Base-by-base conservation (phyloP, 768 basidiomycete species). In the Suillus decipiens region DNA sequence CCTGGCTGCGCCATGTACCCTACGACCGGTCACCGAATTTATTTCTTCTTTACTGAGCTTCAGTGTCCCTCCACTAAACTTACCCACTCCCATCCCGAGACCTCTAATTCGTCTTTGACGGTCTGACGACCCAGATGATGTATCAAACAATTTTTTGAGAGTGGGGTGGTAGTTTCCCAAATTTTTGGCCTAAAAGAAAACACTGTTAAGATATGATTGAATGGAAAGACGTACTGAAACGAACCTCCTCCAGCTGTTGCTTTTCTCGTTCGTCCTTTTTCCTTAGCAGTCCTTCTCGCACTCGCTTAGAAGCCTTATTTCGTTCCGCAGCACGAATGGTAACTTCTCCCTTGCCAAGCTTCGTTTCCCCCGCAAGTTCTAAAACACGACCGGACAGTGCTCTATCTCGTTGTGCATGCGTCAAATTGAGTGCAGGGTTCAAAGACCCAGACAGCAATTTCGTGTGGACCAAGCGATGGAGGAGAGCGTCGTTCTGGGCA, bases 131-230 rank as follows among this genome's bases (percentile, higher is more conserved):
- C 68, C 67, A 14, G 67, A 53, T n/a, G 72, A 71, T 6, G 77
- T 71, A 41, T 84, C 84, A 69, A 87, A 92, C 8, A 89, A 66
- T 63, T 82, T 86, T 73, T 93, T 95, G 61, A 94, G 77, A 5
- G 82, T 79, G 43, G 90, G 92, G 68, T 95, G 92, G 71, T 93
- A 95, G 72, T 93, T 94, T 19, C 93, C 93, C 64, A 91, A 65
- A 66, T 90, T 84, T 76, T 93, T 95, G 6, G 92, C 91, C 93
- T 95, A 61, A 37, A 22, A 31, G 62, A 14, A 63, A 42, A 63
- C 54, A 66, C 67, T 34, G 61, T 55, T 14, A 63, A 33, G 24
- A 62, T 10, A 33, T 60, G 51, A 12, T 55, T 14, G 31, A 56
- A 11, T 2, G 11, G 33, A 6, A 24, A 19, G 45, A 15, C 28